Evolutionary conservation across 768 basidiomycete species (phyloP).

Genomic region (Sporobolomyces phaffii): DNA sequence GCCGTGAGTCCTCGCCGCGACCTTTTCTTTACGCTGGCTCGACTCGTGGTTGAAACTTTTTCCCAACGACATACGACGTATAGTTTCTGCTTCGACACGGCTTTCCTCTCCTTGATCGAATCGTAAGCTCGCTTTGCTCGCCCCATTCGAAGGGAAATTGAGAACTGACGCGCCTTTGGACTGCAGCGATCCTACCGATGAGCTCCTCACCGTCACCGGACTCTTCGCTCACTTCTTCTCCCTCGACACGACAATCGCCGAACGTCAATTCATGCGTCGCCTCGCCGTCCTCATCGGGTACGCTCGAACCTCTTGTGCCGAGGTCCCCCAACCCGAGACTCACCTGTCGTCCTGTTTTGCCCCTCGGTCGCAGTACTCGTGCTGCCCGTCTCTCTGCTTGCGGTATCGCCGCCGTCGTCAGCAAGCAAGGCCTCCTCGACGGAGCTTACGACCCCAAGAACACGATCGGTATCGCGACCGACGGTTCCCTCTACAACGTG

Average conservation of each 20-base stretch:
- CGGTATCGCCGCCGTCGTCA: constrained; percentile 92
- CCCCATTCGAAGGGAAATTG: not conserved
- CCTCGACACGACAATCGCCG: constrained; percentile 88
- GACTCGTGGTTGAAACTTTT: too few species aligned
- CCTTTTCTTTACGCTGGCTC: not conserved
- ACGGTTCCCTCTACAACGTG: constrained; percentile 92
- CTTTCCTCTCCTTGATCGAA: constrained; percentile 95
- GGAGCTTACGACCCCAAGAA: not conserved
- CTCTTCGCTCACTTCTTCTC: constrained; percentile 97
- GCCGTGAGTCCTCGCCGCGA: constrained; percentile 45
- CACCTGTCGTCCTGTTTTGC: not conserved
- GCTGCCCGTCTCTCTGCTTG: constrained; percentile 88
- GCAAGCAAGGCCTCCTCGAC: constrained; percentile 88
- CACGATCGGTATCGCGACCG: constrained; percentile 73
- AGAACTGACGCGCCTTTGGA: too few species aligned
- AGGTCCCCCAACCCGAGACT: not conserved
- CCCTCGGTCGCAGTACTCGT: constrained; percentile 57
- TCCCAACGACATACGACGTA: too few species aligned
- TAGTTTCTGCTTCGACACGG: constrained; percentile 79
- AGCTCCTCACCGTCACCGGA: constrained; percentile 91
- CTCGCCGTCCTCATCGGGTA: constrained; percentile 33
- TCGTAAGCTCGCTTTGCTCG: constrained; percentile 52
- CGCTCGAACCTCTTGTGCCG: not conserved
- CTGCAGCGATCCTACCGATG: constrained; percentile 83
- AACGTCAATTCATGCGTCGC: constrained; percentile 94